Evolutionary conservation across 2,329 filamentous ascomycete genomes (phyloP), one percentile per base, ranked within the genome.

Genomic region (Aureobasidium uvarum): DNA sequence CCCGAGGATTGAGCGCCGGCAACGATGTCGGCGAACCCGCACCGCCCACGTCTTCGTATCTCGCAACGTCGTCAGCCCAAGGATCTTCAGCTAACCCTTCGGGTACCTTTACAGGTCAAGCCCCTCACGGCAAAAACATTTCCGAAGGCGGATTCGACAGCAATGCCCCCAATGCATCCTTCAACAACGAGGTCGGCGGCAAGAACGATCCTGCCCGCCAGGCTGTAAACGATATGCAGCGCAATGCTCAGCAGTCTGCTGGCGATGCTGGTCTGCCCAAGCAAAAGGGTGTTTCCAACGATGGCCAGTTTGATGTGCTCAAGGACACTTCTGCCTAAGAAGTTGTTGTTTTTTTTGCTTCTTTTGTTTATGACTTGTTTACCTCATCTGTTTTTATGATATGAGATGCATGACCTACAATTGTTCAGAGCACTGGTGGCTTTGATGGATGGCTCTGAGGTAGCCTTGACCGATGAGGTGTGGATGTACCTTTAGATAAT

Each of bases 161-260:
- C 25, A 70, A 73, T 33, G 74, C 73, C 10, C 76, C 77, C 25
- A 85, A 84, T 66, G 81, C 79, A 39, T 83, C 81, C 70, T 85
- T 81, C 72, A 80, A 72, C 28, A 74, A 76, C 16, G 81, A 84
- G 28, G 82, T 87, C 67, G 85, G 85, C 2, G 77, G 78, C 2
- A 74, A 81, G 68, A 78, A 85, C 46, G 85, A 88, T 69, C 85
- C 86, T 3, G 81, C 80, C 2, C 76, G 84, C 36, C 70, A 75
- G 20, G 84, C 83, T 7, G 72, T 82, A 72, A 63, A 70, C 20
- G 71, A 76, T 10, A 39, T 68, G 28, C 64, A 66, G 60, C 66
- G 58, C 18, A 51, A 45, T 5, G 58, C 59, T 33, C 54, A 59
- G n/a, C 54, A 66, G 50, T 36, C 39, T 63, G 66, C 51, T 39